These are phyloP conservation scores for Marsdenia floribunda DNA, from an alignment of 257 asterid species.

Conservation along the genomic window DNA sequence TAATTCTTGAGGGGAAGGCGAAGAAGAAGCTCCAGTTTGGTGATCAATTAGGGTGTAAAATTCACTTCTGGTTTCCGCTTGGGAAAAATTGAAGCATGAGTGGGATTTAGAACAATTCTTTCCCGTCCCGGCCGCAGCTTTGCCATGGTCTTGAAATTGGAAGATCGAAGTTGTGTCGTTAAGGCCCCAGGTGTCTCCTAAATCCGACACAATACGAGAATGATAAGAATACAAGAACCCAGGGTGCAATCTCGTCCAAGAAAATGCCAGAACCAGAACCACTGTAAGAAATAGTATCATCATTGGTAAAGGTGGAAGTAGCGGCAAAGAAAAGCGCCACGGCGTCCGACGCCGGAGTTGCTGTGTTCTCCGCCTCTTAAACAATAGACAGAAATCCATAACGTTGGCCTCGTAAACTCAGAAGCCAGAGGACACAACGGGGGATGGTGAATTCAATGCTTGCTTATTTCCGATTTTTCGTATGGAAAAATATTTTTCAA, in stretches of 20 bases:
- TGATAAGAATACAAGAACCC: not conserved
- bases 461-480: not conserved
- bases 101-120: not conserved
- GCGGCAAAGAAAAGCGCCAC: not conserved
- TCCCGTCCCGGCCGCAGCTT: not conserved
- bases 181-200: not conserved
- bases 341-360: not conserved
- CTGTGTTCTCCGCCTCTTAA: slow-evolving; percentile 2
- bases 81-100: not conserved
- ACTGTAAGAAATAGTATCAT: not conserved
- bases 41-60: not conserved
- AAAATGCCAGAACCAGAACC: not conserved
- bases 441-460: not conserved
- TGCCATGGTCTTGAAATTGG: not conserved
- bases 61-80: not conserved
- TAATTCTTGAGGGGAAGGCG: slow-evolving; percentile 1
- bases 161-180: not conserved
- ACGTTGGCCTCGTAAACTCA: not conserved
- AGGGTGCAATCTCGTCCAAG: not conserved
- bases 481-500: too few relatives aligned
- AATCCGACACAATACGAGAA: not conserved
- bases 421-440: not conserved
- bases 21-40: not conserved
- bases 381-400: not conserved
- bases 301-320: not conserved